phyloP scores from a whole-genome alignment of 2,329 filamentous ascomycete species.

The Aspergillus proliferans region DNA sequence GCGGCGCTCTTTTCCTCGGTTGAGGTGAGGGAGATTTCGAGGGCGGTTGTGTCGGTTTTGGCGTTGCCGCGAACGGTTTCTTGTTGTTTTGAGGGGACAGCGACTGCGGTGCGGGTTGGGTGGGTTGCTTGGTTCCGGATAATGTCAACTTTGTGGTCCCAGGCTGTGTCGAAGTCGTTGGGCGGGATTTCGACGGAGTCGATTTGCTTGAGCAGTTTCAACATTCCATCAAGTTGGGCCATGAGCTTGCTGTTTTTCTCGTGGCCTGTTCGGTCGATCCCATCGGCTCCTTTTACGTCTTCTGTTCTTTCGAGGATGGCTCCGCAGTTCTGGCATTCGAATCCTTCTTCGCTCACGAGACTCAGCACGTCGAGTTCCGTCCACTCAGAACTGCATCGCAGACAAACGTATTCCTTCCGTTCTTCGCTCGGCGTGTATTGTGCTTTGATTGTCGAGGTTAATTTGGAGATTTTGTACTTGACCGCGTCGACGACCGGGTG shows the following conservation, averaged over 20 bases:
- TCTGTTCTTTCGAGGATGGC: constrained; percentile 40
- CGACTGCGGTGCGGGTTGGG: constrained; percentile 36
- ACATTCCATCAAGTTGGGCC: constrained; percentile 42
- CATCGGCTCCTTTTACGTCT: constrained; percentile 38
- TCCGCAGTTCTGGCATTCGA: constrained; percentile 75
- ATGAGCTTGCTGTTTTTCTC: constrained; percentile 46
- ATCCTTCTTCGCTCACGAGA: constrained; percentile 60
- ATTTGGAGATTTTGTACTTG: constrained; percentile 84
- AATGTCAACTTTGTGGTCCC: constrained; percentile 44
- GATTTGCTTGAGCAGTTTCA: constrained; percentile 44
- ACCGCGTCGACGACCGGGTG: constrained; percentile 91
- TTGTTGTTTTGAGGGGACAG: constrained; percentile 34
- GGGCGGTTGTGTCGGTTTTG: constrained; percentile 39
- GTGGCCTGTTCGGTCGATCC: constrained; percentile 41
- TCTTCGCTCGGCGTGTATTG: constrained; percentile 74
- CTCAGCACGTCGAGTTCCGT: constrained; percentile 86
- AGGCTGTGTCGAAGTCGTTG: constrained; percentile 45
- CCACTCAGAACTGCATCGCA: constrained; percentile 75
- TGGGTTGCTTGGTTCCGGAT: constrained; percentile 38
- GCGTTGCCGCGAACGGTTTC: constrained; percentile 36
- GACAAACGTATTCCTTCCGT: constrained; percentile 86
- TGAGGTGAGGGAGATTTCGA: constrained; percentile 47
- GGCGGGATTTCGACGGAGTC: constrained; percentile 43
- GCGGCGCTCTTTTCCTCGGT: constrained; percentile 44
- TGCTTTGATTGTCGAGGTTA: constrained; percentile 82